Conservation (phyloP, 345 rosid genomes). For the Ceriops decandra region DNA sequence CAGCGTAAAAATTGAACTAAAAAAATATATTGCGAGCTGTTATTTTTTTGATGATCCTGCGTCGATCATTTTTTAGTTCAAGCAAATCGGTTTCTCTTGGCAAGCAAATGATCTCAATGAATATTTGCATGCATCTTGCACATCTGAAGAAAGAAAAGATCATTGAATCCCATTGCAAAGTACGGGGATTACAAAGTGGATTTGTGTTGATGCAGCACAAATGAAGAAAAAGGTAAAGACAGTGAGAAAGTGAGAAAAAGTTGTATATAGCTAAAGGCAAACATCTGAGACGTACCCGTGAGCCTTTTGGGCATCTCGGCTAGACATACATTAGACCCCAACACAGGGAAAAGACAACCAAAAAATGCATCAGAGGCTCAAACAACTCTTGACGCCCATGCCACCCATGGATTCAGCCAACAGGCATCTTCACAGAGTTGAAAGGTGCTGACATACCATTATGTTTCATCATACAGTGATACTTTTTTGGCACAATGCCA, state of each 20-base stretch:
- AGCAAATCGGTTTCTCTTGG: neutral
- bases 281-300: neutral
- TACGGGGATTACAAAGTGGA: constrained; percentile 1
- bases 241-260: neutral
- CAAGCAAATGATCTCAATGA: neutral
- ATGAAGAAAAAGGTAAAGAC: neutral
- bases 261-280: neutral
- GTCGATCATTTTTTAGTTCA: no score
- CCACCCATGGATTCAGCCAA: neutral
- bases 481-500: constrained; percentile 48
- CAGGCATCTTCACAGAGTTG: neutral
- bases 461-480: constrained; percentile 63
- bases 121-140: no score
- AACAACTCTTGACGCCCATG: neutral
- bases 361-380: neutral
- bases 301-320: neutral
- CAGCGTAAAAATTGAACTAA: no score
- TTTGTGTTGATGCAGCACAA: neutral
- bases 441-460: constrained; percentile 51
- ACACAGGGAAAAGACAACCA: neutral
- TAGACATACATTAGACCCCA: neutral
- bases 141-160: neutral
- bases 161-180: neutral
- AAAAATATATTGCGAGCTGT: no score
- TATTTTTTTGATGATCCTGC: no score